Evolutionary conservation across 2,329 filamentous ascomycete species (phyloP).

Genomic region (Penicillium sp.): DNA sequence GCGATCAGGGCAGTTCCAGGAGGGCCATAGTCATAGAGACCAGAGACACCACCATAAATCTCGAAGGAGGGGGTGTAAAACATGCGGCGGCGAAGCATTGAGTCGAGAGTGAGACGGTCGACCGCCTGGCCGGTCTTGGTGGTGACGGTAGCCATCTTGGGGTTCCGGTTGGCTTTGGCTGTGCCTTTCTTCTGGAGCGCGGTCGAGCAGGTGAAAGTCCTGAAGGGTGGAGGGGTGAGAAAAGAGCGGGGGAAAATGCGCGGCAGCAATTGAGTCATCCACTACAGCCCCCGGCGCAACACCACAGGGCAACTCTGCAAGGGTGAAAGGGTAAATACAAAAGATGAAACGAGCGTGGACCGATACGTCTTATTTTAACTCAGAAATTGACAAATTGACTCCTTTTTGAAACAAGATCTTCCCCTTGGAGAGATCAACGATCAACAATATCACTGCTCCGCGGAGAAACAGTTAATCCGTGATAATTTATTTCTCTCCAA

Average conservation of each 20-base stretch:
- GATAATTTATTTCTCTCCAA: constrained; percentile 29
- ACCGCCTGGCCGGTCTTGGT: constrained; percentile 90
- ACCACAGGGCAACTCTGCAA: constrained; percentile 23
- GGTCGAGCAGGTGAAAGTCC: constrained; percentile 47
- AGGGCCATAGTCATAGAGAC: constrained; percentile 92
- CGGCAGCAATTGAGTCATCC: constrained; percentile 46
- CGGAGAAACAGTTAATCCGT: background rate
- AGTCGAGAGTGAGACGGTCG: constrained; percentile 80
- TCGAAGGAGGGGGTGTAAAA: constrained; percentile 97
- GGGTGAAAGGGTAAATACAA: background rate
- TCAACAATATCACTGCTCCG: background rate
- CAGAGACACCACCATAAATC: constrained; percentile 87
- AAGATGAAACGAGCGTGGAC: constrained; percentile 8
- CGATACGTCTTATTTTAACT: background rate
- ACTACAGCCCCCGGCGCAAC: constrained; percentile 28
- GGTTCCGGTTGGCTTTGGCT: constrained; percentile 36
- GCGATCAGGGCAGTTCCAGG: constrained; percentile 84
- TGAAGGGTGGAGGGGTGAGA: constrained; percentile 42
- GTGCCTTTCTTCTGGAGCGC: constrained; percentile 40
- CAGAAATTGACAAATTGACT: too few species aligned
- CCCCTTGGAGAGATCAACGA: background rate
- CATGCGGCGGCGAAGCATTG: constrained; percentile 81
- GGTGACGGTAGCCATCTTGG: constrained; percentile 65
- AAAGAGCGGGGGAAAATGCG: constrained; percentile 37
- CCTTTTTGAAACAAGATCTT: background rate